phyloP scores from a whole-genome alignment of 2,329 filamentous ascomycete genomes.

The Exophiala viscosa region DNA sequence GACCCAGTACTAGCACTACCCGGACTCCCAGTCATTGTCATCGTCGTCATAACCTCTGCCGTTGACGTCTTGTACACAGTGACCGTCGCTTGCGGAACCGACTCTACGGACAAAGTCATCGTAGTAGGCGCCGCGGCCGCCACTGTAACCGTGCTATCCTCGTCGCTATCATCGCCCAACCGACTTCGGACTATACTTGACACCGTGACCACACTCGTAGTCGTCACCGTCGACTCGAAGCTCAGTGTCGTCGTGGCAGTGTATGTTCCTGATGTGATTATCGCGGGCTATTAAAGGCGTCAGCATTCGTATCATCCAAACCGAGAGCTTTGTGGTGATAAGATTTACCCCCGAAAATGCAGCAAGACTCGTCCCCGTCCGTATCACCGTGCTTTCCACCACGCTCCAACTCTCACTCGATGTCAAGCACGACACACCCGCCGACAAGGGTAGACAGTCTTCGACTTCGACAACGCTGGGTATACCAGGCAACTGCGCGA shows the following conservation, averaged over 20 bases:
- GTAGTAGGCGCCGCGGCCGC: slow-evolving; percentile 16
- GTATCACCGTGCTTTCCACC: slow-evolving; percentile 5
- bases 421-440: slow-evolving; percentile 11
- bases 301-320: not conserved
- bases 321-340: not conserved
- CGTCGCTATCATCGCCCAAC: not conserved
- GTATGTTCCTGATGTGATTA: slow-evolving; percentile 8
- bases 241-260: slow-evolving; percentile 14
- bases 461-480: slow-evolving; percentile 18
- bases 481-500: slow-evolving; percentile 5
- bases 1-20: not conserved
- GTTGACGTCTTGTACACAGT: slow-evolving; percentile 10
- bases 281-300: slow-evolving; percentile 3
- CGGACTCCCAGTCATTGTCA: slow-evolving; percentile 1
- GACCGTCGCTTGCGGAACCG: slow-evolving; percentile 1
- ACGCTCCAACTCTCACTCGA: slow-evolving; percentile 22
- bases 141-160: slow-evolving; percentile 12
- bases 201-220: slow-evolving; percentile 3
- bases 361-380: slow-evolving; percentile 8
- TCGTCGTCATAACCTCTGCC: slow-evolving; percentile 8
- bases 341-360: slow-evolving; percentile 15
- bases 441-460: slow-evolving; percentile 13
- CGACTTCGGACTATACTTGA: slow-evolving; percentile 9
- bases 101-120: slow-evolving; percentile 11
- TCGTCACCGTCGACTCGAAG: slow-evolving; percentile 11